Evolutionary conservation across 2,329 filamentous ascomycete species (phyloP), one percentile per base, ranked within the genome.

Genomic region (Pestalotiopsis sp.): DNA sequence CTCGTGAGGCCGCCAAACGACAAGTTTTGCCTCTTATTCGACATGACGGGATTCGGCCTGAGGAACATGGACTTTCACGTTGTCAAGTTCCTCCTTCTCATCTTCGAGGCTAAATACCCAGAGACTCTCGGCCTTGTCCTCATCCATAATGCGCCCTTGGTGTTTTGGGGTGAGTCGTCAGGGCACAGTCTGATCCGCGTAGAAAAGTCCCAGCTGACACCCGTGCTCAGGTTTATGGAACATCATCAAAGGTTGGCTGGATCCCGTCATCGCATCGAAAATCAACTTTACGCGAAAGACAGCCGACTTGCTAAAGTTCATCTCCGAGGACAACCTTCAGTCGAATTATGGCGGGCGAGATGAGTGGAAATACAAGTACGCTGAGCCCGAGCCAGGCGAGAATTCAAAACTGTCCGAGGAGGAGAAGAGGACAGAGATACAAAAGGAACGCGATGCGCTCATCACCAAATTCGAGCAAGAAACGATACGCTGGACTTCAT

Each of bases 61-160:
- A 85, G 89, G 12, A 94, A 94, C 80, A 93, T 94, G 86, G 92
- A 94, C 78, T 94, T 93, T 77, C 85, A 89, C 0, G 91, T 91
- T 0, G 90, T 94, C 64, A 94, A 92, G 73, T 94, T 93, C 81
- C 92, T 94, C 83, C 92, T 94, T 79, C 91, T 93, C 74, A 91
- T 91, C 76, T 92, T 94, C 74, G 92, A 94, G 81, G 91, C 91
- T 63, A 92, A 93, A 75, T 94, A 94, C 74, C 92, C 92, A 1
- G 92, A 94, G 77, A 92, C 89, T 0, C 83, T 94, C 1, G 91
- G 91, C 49, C 83, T 86, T 1, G 90, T 94, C 3, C 86, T 93
- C 59, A 90, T 94, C 61, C 92, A 94, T 82, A 93, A 93, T 76
- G 87, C 91, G 0, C 92, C 92, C 3, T 94, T 91, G 88, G 83